Conservation (phyloP, 116 monocot species). For the Trichopus zeylanicus region DNA sequence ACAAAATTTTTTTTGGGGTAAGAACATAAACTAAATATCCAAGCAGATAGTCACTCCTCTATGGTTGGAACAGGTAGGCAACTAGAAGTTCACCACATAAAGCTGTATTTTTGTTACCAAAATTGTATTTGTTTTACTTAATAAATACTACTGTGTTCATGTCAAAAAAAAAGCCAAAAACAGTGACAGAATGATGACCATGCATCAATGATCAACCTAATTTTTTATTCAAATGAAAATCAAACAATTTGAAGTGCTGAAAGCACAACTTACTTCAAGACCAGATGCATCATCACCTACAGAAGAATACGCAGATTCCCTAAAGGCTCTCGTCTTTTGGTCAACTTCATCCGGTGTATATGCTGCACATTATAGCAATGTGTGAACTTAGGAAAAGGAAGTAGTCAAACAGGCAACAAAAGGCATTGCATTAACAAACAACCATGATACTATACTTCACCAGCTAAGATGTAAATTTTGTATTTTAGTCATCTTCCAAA, state of each 20-base stretch:
- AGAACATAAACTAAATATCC: too few relatives aligned
- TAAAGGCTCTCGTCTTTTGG: constrained; percentile 29
- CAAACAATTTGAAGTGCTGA: not conserved
- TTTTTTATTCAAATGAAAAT: not conserved
- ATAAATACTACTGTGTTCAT: too few relatives aligned
- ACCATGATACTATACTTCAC: too few relatives aligned
- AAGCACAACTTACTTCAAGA: constrained; percentile 26
- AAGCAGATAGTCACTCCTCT: too few relatives aligned
- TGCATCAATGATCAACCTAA: not conserved
- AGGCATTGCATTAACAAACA: not conserved
- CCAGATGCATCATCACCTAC: constrained; percentile 25
- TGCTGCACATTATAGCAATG: constrained; percentile 15
- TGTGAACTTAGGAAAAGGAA: not conserved
- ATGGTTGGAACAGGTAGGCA: too few relatives aligned
- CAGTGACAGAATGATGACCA: not conserved
- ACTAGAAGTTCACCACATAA: too few relatives aligned
- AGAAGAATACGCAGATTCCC: constrained; percentile 18
- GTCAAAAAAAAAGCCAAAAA: not conserved
- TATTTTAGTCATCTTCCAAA: too few relatives aligned
- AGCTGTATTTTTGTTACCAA: too few relatives aligned
- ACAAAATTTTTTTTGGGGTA: too few relatives aligned
- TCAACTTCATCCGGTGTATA: constrained; percentile 48
- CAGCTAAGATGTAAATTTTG: too few relatives aligned
- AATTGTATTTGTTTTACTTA: too few relatives aligned
- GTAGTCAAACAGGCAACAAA: not conserved